phyloP scores from a whole-genome alignment of 208 protist genomes.

The Leishmania gerbilli region DNA sequence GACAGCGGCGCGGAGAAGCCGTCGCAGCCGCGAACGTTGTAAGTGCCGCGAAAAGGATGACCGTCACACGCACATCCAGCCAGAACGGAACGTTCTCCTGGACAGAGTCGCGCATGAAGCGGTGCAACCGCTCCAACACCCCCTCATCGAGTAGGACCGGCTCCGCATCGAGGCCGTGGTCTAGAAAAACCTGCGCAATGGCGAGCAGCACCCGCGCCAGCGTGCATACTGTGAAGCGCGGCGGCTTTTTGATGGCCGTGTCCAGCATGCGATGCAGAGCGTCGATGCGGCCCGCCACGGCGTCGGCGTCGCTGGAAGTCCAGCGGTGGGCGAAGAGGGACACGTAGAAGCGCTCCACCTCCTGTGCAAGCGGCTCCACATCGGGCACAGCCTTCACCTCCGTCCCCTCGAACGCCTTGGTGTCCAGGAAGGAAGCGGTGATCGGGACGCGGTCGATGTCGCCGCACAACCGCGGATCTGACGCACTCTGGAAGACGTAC shows the following conservation, averaged over 20 bases:
- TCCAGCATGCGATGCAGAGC: slow-evolving; percentile 47
- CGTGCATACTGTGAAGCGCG: slow-evolving; percentile 61
- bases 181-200: slow-evolving; percentile 40
- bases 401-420: slow-evolving; percentile 68
- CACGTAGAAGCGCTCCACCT: slow-evolving; percentile 80
- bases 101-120: slow-evolving; percentile 58
- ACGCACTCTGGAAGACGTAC: slow-evolving; percentile 46
- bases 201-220: slow-evolving; percentile 59
- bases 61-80: slow-evolving; percentile 80
- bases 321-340: slow-evolving; percentile 43
- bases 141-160: slow-evolving; percentile 37
- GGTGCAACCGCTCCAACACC: slow-evolving; percentile 35
- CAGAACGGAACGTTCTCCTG: slow-evolving; percentile 87
- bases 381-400: slow-evolving; percentile 50
- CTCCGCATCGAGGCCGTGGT: slow-evolving; percentile 17
- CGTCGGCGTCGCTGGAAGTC: slow-evolving; percentile 5
- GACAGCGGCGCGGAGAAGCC: slow-evolving; percentile 21
- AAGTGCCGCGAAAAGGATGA: slow-evolving; percentile 64
- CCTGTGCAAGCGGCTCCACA: slow-evolving; percentile 47
- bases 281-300: slow-evolving; percentile 31
- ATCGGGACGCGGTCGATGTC: slow-evolving; percentile 76
- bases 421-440: slow-evolving; percentile 56
- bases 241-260: slow-evolving; percentile 38
- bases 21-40: slow-evolving; percentile 63
- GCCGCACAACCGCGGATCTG: slow-evolving; percentile 70